Evolutionary conservation across 1,284 basidiomycete genomes (phyloP).

Genomic region (Cryptococcus deneoformans): DNA sequence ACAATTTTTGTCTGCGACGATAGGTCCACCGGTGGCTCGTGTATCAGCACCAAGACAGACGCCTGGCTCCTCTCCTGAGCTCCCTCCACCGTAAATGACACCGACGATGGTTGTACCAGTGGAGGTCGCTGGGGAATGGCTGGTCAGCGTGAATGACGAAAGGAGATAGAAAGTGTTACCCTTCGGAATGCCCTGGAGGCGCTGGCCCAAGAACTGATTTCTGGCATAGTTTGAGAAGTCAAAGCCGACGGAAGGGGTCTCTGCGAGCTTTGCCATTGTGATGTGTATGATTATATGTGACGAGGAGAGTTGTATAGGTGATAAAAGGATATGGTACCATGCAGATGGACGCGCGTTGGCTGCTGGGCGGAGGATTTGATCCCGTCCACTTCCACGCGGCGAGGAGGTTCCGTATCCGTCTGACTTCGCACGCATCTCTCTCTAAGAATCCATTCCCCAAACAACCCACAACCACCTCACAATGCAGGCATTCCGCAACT

Average conservation of each 20-base stretch:
- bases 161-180: slow-evolving; percentile 9
- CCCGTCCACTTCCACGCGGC: not conserved
- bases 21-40: slow-evolving; percentile 87
- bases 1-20: slow-evolving; percentile 99
- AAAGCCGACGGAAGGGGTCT: slow-evolving; percentile 55
- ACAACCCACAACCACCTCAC: slow-evolving; percentile 4
- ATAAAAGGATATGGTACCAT: not conserved
- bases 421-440: not conserved
- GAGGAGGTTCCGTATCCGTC: not conserved
- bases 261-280: slow-evolving; percentile 30
- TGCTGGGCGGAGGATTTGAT: not conserved
- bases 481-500: slow-evolving; percentile 48
- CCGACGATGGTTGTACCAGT: slow-evolving; percentile 98
- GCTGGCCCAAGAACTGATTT: slow-evolving; percentile 66
- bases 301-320: not conserved
- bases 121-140: slow-evolving; percentile 72
- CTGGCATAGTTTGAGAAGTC: slow-evolving; percentile 70
- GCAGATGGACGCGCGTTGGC: slow-evolving; percentile 5
- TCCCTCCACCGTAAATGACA: slow-evolving; percentile 68
- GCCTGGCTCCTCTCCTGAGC: slow-evolving; percentile 67
- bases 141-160: not conserved
- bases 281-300: slow-evolving; percentile 4
- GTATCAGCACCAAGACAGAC: slow-evolving; percentile 97
- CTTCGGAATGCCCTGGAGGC: slow-evolving; percentile 52
- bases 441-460: not conserved